phyloP scores from a whole-genome alignment of 192 early-diverging fungal genomes.

The Kickxella alabastrina region DNA sequence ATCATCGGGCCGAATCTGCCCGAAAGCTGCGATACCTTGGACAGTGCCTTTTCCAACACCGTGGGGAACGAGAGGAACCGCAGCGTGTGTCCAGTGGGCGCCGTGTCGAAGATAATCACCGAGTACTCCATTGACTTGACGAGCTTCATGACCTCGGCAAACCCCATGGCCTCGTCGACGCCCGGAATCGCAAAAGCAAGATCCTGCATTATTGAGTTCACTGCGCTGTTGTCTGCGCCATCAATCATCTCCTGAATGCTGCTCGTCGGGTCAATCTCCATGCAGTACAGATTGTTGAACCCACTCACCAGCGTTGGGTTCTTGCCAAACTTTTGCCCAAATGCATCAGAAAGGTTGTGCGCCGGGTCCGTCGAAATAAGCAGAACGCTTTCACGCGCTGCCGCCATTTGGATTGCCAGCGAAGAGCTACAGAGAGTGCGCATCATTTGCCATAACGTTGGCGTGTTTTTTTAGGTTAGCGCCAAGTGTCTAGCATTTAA shows the following conservation, averaged over 20 bases:
- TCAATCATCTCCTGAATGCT: constrained; percentile 99
- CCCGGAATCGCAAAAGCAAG: constrained; percentile 99
- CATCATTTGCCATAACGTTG: too few relatives aligned
- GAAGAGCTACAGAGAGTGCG: constrained; percentile 84
- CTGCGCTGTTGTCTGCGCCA: constrained; percentile 65
- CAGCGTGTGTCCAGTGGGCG: constrained; percentile 98
- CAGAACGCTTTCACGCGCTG: constrained; percentile 87
- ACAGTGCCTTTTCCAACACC: constrained; percentile 95
- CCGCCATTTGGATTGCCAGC: constrained; percentile 88
- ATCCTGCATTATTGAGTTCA: constrained; percentile 92
- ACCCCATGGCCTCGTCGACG: constrained; percentile 99
- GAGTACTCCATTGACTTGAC: constrained; percentile 99
- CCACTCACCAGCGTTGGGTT: constrained; percentile 92
- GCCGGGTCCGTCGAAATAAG: constrained; percentile 99
- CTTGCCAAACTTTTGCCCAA: constrained; percentile 99
- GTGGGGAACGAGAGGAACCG: constrained; percentile 98
- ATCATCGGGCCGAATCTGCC: constrained; percentile 96
- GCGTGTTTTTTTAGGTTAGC: too few relatives aligned
- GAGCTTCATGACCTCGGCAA: constrained; percentile 99
- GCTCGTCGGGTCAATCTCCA: constrained; percentile 99
- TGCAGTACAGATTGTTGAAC: constrained; percentile 92
- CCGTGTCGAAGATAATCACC: constrained; percentile 98
- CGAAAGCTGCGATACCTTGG: constrained; percentile 89
- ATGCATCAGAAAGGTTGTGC: constrained; percentile 98
- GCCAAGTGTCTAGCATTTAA: too few relatives aligned